Evolutionary conservation across 305 asterid species (phyloP), one percentile per base, ranked within the genome.

Genomic region (Salvia sclarea): DNA sequence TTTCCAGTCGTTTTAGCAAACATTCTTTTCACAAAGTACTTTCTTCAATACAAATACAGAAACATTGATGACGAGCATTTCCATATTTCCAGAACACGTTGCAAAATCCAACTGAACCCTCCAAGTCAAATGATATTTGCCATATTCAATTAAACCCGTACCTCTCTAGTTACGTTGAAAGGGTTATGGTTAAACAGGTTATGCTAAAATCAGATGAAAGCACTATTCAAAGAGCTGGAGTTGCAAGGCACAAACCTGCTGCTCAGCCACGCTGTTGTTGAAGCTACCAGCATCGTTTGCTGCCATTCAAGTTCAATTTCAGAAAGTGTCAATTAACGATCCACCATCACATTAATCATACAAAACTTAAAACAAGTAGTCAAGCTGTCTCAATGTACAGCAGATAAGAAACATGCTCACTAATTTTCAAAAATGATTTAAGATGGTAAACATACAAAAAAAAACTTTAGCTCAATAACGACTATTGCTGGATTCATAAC

Each of bases 201-300:
- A 74, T 54, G n/a, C 31, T n/a, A 47, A 30, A 67, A 54, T 47
- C 35, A 48, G 50, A 56, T 50, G 61, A 44, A 57, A 59, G 71
- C 18, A 50, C 48, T 49, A 73, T 37, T 28, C 30, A 56, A 58
- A 70, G 59, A 43, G 68, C 28, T 57, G 37, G 48, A 66, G 68
- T 50, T 38, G 69, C 70, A 76, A 68, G 57, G 63, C 45, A 69
- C 83, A 54, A 82, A 94, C 99, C 99, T 94, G 96, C 79, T 91
- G 91, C 84, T 81, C 99, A 1, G 93, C 77, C 67, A 94, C 98
- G 64, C 96, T 94, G 83, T 91, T 91, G 87, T 89, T 94, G 86
- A 94, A 94, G 84, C 99, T 72, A 62, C 98, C 98, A 31, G 90
- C 91, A 78, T 94, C 98, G 70, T 91, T 91, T 68, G 80, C 99